Evolutionary conservation across 2,329 filamentous ascomycete genomes (phyloP).

Genomic region (Trichoderma sp.): DNA sequence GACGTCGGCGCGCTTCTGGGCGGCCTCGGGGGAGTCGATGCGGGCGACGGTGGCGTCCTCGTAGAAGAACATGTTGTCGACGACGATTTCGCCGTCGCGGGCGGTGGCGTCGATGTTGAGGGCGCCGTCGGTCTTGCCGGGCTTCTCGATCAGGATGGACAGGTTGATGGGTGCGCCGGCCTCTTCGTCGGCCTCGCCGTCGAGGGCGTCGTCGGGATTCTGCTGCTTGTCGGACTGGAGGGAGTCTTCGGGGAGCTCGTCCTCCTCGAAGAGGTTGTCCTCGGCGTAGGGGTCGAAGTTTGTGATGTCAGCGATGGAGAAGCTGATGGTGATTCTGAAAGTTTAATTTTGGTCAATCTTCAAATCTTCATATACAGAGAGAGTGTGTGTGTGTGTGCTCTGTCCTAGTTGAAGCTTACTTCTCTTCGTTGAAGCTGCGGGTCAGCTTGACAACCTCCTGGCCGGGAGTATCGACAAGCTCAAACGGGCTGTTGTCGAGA

Average conservation of each 20-base stretch:
- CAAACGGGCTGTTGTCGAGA: constrained; percentile 79
- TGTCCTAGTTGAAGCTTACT: constrained; percentile 48
- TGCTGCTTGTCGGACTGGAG: constrained; percentile 57
- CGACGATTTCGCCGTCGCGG: constrained; percentile 80
- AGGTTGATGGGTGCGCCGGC: constrained; percentile 76
- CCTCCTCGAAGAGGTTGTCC: constrained; percentile 44
- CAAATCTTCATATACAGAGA: neutral
- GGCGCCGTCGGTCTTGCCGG: constrained; percentile 68
- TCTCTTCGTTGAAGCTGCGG: constrained; percentile 83
- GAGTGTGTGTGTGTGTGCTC: too few relatives aligned
- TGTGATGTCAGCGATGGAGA: constrained; percentile 46
- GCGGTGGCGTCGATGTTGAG: constrained; percentile 84
- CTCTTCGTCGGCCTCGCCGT: constrained; percentile 55
- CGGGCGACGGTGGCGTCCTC: constrained; percentile 75
- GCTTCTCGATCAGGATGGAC: constrained; percentile 86
- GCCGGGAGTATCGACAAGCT: constrained; percentile 79
- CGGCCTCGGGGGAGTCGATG: constrained; percentile 71
- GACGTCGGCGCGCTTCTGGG: constrained; percentile 72
- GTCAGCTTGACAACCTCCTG: constrained; percentile 85
- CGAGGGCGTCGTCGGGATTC: constrained; percentile 48
- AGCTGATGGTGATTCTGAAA: constrained; percentile 47
- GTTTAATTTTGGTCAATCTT: neutral
- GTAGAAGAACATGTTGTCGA: constrained; percentile 92
- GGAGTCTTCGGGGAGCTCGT: constrained; percentile 43
- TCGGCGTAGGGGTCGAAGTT: constrained; percentile 44